Evolutionary conservation across 345 rosid genomes (phyloP), one percentile per base, ranked within the genome.

Genomic region (Pseudoturritis turrita): DNA sequence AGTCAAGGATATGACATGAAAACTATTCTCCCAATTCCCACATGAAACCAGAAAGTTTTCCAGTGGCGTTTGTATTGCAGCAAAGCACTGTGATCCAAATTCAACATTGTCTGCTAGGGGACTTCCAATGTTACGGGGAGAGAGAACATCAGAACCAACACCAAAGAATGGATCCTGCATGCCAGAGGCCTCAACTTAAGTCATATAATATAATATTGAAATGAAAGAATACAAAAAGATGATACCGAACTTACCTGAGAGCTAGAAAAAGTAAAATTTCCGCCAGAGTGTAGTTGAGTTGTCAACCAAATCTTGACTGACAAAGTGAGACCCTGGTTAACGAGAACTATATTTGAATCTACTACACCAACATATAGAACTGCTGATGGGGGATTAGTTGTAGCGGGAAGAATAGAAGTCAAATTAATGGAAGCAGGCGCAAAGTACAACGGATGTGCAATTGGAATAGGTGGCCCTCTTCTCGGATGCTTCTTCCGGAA

Each of bases 1-100:
- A 83, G 70, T 82, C 74, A 91, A 79, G 59, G 98, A 91, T 70
- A 84, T 85, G 70, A 91, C 87, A 77, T 94, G 94, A 75, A 93
- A 93, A 68, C 98, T 90, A 73, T 93, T 93, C 78, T 93, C 98
- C 98, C 98, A 93, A 78, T 87, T 93, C 63, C 98, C 97, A 80
- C 98, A 93, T 18, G 97, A 86, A 73, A 94, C 84, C 75, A 94
- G 71, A 79, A 89, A 89, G 65, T 85, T 91, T 81, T 89, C 98
- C 33, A 73, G 47, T 44, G 91, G 91, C 25, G 87, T 81, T 75
- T 84, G 96, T 86, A 94, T 69, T 60, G 83, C 84, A 4, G 84
- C 86, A 83, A 94, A 91, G 78, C 86, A 89, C 49, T 94, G 96
- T 68, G 91, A 82, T 82, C 91, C 95, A 70, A 89, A 79, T 81